Conservation (phyloP, 2,329 filamentous ascomycete genomes). For the Ploettnerulaceae sp. region DNA sequence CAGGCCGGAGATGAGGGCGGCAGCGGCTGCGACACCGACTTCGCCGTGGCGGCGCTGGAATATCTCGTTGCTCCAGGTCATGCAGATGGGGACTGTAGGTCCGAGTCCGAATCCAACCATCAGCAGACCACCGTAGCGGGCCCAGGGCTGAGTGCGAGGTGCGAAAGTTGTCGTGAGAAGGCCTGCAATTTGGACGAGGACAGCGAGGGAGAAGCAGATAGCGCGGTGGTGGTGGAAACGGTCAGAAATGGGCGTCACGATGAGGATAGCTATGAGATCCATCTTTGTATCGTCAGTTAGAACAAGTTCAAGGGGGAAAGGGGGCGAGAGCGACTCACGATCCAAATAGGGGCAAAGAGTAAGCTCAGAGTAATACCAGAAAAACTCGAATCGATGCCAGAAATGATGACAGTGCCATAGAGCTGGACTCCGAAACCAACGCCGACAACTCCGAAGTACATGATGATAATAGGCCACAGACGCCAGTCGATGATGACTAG, state of each 20-base stretch:
- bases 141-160: conserved; percentile 63
- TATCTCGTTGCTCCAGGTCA: conserved; percentile 89
- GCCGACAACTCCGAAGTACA: conserved; percentile 94
- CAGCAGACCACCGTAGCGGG: conserved; percentile 81
- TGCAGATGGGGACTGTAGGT: conserved; percentile 86
- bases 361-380: conserved; percentile 73
- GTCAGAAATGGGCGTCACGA: conserved; percentile 81
- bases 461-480: conserved; percentile 77
- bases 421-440: conserved; percentile 87
- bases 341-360: conserved; percentile 87
- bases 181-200: conserved; percentile 74
- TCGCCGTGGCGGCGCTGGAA: conserved; percentile 88
- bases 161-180: conserved; percentile 76
- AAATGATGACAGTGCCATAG: conserved; percentile 83
- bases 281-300: conserved; percentile 46
- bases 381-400: conserved; percentile 67
- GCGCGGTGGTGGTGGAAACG: conserved; percentile 77
- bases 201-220: conserved; percentile 73
- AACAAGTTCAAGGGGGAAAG: neutral
- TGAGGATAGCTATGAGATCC: conserved; percentile 81
- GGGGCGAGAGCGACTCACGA: conserved; percentile 49
- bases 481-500: conserved; percentile 78
- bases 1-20: conserved; percentile 78
- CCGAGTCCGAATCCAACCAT: conserved; percentile 88
- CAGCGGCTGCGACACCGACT: conserved; percentile 81